Evolutionary conservation across 2,329 filamentous ascomycete genomes (phyloP), one percentile per base, ranked within the genome.

Genomic region (Monilinia fructicola): DNA sequence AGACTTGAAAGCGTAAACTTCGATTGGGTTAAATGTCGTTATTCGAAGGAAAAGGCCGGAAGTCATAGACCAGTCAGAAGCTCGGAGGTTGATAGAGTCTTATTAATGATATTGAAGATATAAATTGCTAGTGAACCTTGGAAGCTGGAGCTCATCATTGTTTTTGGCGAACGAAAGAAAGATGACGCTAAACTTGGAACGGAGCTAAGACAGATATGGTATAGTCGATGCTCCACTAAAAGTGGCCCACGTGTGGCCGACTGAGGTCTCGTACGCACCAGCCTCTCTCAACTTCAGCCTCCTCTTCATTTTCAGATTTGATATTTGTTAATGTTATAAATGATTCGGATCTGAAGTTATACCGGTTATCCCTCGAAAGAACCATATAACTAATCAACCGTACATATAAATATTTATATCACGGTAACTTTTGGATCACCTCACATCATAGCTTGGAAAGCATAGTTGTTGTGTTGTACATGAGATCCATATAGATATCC

Each of bases 191-290:
- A 61, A 44, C 21, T 31, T 38, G 1, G 2, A 1, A 1, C 9
- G 1, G 0, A 1, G 44, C 31, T 61, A 61, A 21, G 5, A 2
- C 14, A 7, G 26, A 38, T 50, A 26, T 0, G 58, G 58, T 26
- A 61, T 61, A 50, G 44, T 9, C 28, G 4, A 42, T 42, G 3
- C 40, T 42, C 40, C 40, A 16, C 40, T 42, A 18, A 42, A 42
- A 42, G 14, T 5, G 12, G 40, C 12, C 40, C 40, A 40, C 38
- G 48, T 16, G 56, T 26, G 21, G 58, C 31, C 11, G 53, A 54
- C 58, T 28, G 58, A 60, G 58, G 58, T 48, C 42, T 50, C n/a
- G 42, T 46, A 46, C n/a, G 21, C n/a, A n/a, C 44, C 44, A 61
- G 58, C 58, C 58, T 61, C 28, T 54, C 52, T 54, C 52, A 54